Evolutionary conservation across 305 asterid species (phyloP).

Genomic region (Solanum hybrid): DNA sequence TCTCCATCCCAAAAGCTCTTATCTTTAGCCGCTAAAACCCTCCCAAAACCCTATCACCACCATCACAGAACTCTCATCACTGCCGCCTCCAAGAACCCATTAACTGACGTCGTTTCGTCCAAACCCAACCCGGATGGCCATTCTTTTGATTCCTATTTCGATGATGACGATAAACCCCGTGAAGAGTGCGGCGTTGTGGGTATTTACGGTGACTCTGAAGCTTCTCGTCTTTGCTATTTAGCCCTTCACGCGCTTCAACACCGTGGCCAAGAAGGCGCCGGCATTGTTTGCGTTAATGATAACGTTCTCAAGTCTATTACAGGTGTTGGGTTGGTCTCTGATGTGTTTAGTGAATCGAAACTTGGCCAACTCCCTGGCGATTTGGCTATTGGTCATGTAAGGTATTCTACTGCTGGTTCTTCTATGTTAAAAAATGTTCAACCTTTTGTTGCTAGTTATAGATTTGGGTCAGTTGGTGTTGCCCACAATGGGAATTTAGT

Average conservation of each 20-base stretch:
- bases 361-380: slow-evolving; percentile 65
- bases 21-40: slow-evolving; percentile 18
- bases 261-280: slow-evolving; percentile 95
- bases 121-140: background rate
- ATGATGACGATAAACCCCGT: slow-evolving; percentile 60
- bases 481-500: slow-evolving; percentile 95
- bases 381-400: slow-evolving; percentile 77
- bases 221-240: slow-evolving; percentile 68
- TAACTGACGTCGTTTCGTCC: slow-evolving; percentile 28
- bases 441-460: slow-evolving; percentile 82
- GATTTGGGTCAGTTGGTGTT: slow-evolving; percentile 81
- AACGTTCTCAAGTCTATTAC: slow-evolving; percentile 61
- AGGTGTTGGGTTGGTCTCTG: slow-evolving; percentile 80
- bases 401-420: slow-evolving; percentile 86
- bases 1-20: slow-evolving; percentile 18
- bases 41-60: slow-evolving; percentile 21
- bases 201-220: slow-evolving; percentile 77
- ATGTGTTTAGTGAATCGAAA: slow-evolving; percentile 64
- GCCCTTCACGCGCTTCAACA: slow-evolving; percentile 91
- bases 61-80: slow-evolving; percentile 17
- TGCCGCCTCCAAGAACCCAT: slow-evolving; percentile 37
- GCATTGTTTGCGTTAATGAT: slow-evolving; percentile 68
- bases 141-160: background rate
- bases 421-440: slow-evolving; percentile 95
- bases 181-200: slow-evolving; percentile 95